A percentile compares a stretch with the other conserved stretches of the same genome.
These are phyloP conservation scores for Cephalotrichum gorgonifer DNA, from an alignment of 2,329 filamentous ascomycete genomes.

Conservation along the genomic window DNA sequence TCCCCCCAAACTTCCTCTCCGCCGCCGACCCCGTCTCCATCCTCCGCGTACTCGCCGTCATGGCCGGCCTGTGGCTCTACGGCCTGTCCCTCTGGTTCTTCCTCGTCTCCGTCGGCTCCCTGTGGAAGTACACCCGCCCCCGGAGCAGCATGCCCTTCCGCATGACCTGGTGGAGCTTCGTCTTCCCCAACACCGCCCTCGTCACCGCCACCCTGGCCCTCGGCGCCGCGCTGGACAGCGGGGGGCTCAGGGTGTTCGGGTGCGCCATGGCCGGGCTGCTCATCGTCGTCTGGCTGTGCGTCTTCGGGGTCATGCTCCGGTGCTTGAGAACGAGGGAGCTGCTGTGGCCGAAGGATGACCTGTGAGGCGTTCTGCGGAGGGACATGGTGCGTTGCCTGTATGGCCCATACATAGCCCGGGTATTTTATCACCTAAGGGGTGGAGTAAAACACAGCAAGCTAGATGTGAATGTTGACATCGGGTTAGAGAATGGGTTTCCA, in stretches of 20 bases:
- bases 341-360: conserved; percentile 4
- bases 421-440: too few species aligned
- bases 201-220: conserved; percentile 67
- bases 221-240: conserved; percentile 48
- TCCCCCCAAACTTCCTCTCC: conserved; percentile 31
- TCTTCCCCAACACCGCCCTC: conserved; percentile 71
- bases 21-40: conserved; percentile 30
- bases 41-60: conserved; percentile 39
- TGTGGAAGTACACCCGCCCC: conserved; percentile 53
- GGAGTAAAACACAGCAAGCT: too few species aligned
- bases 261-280: conserved; percentile 57
- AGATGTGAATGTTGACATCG: too few species aligned
- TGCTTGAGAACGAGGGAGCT: conserved; percentile 51
- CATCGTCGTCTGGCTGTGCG: conserved; percentile 56
- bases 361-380: too few species aligned
- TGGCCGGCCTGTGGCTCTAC: conserved; percentile 71
- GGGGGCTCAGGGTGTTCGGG: conserved; percentile 54
- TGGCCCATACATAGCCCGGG: too few species aligned
- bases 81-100: conserved; percentile 80
- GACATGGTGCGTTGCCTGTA: too few species aligned
- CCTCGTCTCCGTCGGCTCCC: conserved; percentile 64
- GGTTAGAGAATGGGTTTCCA: too few species aligned
- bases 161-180: conserved; percentile 79
- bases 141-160: conserved; percentile 59
- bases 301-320: conserved; percentile 60